Conservation (phyloP, 441 rosid species). For the Populus tomentosa region DNA sequence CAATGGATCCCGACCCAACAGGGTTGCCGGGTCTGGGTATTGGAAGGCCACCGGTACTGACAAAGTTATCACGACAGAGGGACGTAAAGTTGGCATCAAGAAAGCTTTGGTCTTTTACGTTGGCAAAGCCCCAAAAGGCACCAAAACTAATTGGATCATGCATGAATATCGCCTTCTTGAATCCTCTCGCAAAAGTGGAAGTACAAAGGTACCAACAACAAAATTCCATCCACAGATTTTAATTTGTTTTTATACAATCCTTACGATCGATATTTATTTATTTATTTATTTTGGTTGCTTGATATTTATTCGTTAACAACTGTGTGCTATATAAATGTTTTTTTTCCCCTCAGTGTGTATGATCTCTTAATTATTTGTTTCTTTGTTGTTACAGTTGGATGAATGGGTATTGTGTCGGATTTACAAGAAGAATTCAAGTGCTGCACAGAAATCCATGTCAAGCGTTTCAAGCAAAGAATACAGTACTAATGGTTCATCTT, state of each 20-base stretch:
- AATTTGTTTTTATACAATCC: neutral
- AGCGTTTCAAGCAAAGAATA: slow-evolving; percentile 44
- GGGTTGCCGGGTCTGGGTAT: too few relatives aligned
- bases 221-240: neutral
- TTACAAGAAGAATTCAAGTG: slow-evolving; percentile 73
- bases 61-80: slow-evolving; percentile 63
- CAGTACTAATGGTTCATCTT: slow-evolving; percentile 55
- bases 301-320: too few relatives aligned
- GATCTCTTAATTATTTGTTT: too few relatives aligned
- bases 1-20: too few relatives aligned
- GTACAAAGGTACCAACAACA: slow-evolving; percentile 51
- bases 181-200: slow-evolving; percentile 42
- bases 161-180: slow-evolving; percentile 88
- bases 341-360: too few relatives aligned
- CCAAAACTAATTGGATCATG: slow-evolving; percentile 98
- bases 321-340: too few relatives aligned
- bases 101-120: slow-evolving; percentile 85
- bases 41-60: slow-evolving; percentile 99
- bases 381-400: slow-evolving; percentile 49
- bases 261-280: neutral
- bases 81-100: slow-evolving; percentile 83
- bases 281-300: too few relatives aligned
- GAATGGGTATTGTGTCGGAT: slow-evolving; percentile 97
- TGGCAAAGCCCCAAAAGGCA: slow-evolving; percentile 93
- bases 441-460: slow-evolving; percentile 39